Evolutionary conservation across 768 basidiomycete genomes (phyloP), one percentile per base, ranked within the genome.

Genomic region (Suillus lakei): DNA sequence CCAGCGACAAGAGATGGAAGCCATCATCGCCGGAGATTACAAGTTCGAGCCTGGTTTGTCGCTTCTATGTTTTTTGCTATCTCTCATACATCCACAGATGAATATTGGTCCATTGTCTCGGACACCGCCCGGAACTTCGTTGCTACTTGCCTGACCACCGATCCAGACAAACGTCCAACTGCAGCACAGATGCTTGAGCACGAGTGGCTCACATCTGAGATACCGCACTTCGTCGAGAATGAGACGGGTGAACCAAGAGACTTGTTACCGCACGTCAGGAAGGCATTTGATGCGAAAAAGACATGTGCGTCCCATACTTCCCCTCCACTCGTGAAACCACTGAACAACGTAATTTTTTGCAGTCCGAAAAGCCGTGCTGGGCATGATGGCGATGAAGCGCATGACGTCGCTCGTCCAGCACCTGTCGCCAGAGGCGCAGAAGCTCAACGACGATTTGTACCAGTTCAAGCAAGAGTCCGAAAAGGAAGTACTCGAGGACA

Each of bases 11-110:
- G 97, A 99, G 80, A 96, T 96, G 91, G 90, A 97, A 72, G 97
- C 97, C 39, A 98, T 99, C 81, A 89, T 96, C 58, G 86, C 86
- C 0, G 96, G 95, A 8, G 93, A 98, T 79, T 98, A 95, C 81
- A 91, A 90, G 74, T 99, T 98, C 73, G 89, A 91, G 84, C 91
- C 91, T 26, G 84, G 82, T 74, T 64, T 69, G 76, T 72, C 34
- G 28, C 41, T 56, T 54, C 30, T 12, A 50, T 23, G n/a, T 55
- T 51, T 39, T 46, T 18, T 55, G 23, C 6, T 5, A 16, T 28
- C 3, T 16, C 26, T 38, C 51, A 28, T 13, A 69, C 21, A 26
- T 26, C 30, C 64, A 79, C 82, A 70, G 87, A 82, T 70, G 93
- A 93, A 72, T 95, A 95, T 76, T 96, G 95, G 94, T 83, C 76